Conservation (phyloP, 345 rosid species). For the Microthlaspi erraticum region DNA sequence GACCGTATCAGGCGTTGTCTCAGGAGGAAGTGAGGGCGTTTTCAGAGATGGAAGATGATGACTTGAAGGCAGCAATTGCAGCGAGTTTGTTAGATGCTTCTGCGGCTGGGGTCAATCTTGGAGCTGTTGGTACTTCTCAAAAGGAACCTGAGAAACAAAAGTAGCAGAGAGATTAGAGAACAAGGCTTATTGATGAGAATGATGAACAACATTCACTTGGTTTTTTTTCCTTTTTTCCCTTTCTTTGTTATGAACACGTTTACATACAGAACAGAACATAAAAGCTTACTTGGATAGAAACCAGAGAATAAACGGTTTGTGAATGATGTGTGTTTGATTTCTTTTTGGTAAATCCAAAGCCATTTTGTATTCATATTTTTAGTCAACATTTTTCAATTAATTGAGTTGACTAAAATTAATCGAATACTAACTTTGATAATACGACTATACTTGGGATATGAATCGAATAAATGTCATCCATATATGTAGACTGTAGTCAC, state of each 20-base stretch:
- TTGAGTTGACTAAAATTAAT: slow-evolving; percentile 15
- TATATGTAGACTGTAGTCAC: not conserved
- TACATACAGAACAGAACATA: slow-evolving; percentile 36
- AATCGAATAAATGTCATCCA: slow-evolving; percentile 11
- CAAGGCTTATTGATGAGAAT: slow-evolving; percentile 37
- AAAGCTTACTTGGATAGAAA: slow-evolving; percentile 19
- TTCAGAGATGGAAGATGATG: slow-evolving; percentile 70
- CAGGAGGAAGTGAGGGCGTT: slow-evolving; percentile 51
- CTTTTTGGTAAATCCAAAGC: not conserved
- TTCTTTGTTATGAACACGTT: slow-evolving; percentile 22
- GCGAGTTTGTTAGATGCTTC: slow-evolving; percentile 83
- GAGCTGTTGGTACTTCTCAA: slow-evolving; percentile 44
- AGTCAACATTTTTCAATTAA: slow-evolving; percentile 8
- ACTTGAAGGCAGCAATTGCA: slow-evolving; percentile 88
- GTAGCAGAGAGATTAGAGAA: slow-evolving; percentile 38
- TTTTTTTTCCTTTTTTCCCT: slow-evolving; percentile 6
- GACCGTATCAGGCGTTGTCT: slow-evolving; percentile 44
- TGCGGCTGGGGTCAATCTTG: slow-evolving; percentile 47
- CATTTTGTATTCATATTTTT: not conserved
- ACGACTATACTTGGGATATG: not conserved
- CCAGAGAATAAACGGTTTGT: slow-evolving; percentile 16
- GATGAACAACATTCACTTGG: slow-evolving; percentile 28
- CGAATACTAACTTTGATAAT: not conserved
- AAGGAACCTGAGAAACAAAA: slow-evolving; percentile 40
- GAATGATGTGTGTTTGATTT: slow-evolving; percentile 15